phyloP scores from a whole-genome alignment of 2,329 filamentous ascomycete genomes.

The Phialocephala sp. region DNA sequence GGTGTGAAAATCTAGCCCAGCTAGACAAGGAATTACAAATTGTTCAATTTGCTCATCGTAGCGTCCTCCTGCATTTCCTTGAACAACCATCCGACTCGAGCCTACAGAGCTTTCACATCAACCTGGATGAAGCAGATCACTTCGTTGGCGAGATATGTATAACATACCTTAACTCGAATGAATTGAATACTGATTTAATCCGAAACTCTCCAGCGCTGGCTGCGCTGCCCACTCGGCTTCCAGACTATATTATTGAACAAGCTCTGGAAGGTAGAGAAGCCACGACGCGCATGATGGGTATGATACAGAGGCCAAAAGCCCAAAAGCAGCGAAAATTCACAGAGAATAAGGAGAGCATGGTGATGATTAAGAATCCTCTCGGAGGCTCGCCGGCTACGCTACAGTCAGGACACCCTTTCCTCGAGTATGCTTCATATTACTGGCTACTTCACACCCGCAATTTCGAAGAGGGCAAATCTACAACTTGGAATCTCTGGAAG shows the following conservation, averaged over 20 bases:
- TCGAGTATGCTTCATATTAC: slow-evolving; percentile 25
- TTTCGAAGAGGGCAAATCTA: slow-evolving; percentile 24
- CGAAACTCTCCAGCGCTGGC: slow-evolving; percentile 19
- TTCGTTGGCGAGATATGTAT: slow-evolving; percentile 46
- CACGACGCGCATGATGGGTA: slow-evolving; percentile 13
- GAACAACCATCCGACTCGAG: slow-evolving; percentile 17
- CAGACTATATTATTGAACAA: slow-evolving; percentile 21
- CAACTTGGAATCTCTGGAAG: slow-evolving; percentile 25
- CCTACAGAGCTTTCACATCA: slow-evolving; percentile 37
- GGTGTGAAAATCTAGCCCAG: slow-evolving; percentile 45
- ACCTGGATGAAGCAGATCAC: slow-evolving; percentile 38
- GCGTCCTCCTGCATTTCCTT: slow-evolving; percentile 42
- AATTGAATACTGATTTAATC: slow-evolving; percentile 45
- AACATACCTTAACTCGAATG: slow-evolving; percentile 48
- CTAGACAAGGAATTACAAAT: slow-evolving; percentile 42
- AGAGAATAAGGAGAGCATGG: slow-evolving; percentile 13
- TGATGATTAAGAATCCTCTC: slow-evolving; percentile 13
- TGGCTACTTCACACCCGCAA: slow-evolving; percentile 27
- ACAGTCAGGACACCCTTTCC: slow-evolving; percentile 25
- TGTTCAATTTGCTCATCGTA: slow-evolving; percentile 46
- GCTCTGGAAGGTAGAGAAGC: slow-evolving; percentile 8
- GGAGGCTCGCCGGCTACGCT: slow-evolving; percentile 11
- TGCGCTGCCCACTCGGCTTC: slow-evolving; percentile 18
- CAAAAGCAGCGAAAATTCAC: not conserved
- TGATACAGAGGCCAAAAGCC: slow-evolving; percentile 13